phyloP scores from a whole-genome alignment of 495 filamentous ascomycete genomes.

The Lineolata rhizophorae region DNA sequence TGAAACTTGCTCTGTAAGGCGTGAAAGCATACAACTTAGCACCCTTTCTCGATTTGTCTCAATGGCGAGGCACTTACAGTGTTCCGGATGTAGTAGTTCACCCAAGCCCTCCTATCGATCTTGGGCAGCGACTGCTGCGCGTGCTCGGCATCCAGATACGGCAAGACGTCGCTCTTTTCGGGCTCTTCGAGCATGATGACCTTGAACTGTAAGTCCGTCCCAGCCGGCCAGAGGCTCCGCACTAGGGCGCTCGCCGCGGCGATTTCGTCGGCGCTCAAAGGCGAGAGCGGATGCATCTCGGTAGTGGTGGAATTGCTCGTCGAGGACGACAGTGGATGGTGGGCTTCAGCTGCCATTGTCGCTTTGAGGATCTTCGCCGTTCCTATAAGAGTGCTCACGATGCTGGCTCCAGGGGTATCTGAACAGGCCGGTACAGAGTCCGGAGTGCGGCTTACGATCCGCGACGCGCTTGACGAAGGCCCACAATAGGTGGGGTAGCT shows the following conservation, averaged over 20 bases:
- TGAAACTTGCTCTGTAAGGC: conserved; percentile 41
- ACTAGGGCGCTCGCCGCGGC: conserved; percentile 21
- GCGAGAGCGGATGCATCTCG: conserved; percentile 37
- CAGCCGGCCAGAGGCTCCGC: conserved; percentile 25
- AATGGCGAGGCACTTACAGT: conserved; percentile 23
- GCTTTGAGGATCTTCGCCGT: too few relatives aligned
- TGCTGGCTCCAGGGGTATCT: too few relatives aligned
- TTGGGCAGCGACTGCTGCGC: conserved; percentile 14
- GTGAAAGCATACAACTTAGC: not conserved
- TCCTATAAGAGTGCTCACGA: too few relatives aligned
- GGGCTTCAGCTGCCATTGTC: too few relatives aligned
- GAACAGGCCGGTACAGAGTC: too few relatives aligned
- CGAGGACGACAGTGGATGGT: too few relatives aligned
- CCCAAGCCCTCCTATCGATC: conserved; percentile 30
- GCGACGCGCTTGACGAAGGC: too few relatives aligned
- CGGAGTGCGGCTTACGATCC: too few relatives aligned
- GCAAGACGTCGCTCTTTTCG: conserved; percentile 31
- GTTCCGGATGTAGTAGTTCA: conserved; percentile 40
- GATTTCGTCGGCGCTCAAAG: conserved; percentile 35
- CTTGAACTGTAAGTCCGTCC: conserved; percentile 39
- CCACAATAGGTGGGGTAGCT: too few relatives aligned
- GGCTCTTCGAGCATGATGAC: conserved; percentile 43
- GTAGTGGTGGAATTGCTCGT: too few relatives aligned
- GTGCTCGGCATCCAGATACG: conserved; percentile 27
- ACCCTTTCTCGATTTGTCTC: not conserved